phyloP scores from a whole-genome alignment of 257 asterid genomes.

The Parsonsia alboflavescens region DNA sequence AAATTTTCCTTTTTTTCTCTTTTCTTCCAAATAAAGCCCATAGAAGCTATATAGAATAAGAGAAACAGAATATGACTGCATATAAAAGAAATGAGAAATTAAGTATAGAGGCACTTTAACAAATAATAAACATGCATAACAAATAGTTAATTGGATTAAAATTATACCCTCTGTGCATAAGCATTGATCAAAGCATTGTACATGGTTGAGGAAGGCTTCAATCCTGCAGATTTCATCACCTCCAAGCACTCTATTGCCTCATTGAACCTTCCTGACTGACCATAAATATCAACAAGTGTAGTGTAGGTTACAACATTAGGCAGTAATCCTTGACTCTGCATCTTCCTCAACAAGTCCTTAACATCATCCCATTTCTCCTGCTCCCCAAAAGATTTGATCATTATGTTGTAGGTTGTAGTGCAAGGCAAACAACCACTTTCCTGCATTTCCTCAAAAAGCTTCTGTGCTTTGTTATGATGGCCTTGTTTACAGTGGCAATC shows the following conservation, averaged over 20 bases:
- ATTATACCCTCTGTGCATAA: constrained; percentile 81
- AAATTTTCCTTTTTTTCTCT: neutral
- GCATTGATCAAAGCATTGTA: constrained; percentile 95
- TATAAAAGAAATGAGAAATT: neutral
- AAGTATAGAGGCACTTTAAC: neutral
- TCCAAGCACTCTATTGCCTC: constrained; percentile 95
- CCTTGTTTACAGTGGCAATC: constrained; percentile 91
- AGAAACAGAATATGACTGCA: neutral
- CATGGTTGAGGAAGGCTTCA: constrained; percentile 87
- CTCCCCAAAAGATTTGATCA: constrained; percentile 75
- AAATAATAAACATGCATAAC: neutral
- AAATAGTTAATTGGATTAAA: constrained; percentile 5
- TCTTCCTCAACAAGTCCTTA: constrained; percentile 58
- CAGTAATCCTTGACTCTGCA: constrained; percentile 72
- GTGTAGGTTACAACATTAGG: constrained; percentile 91
- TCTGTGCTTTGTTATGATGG: constrained; percentile 53
- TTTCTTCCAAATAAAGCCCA: neutral
- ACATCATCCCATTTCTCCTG: constrained; percentile 90
- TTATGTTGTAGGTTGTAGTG: constrained; percentile 77
- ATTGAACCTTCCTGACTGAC: constrained; percentile 72
- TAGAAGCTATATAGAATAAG: neutral
- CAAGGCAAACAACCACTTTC: constrained; percentile 66
- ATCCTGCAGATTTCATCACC: constrained; percentile 84
- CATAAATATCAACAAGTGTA: constrained; percentile 82
- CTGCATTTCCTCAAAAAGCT: constrained; percentile 69